Base-by-base conservation (phyloP, 495 filamentous ascomycete genomes). In the Penicillium macrosclerotiorum region DNA sequence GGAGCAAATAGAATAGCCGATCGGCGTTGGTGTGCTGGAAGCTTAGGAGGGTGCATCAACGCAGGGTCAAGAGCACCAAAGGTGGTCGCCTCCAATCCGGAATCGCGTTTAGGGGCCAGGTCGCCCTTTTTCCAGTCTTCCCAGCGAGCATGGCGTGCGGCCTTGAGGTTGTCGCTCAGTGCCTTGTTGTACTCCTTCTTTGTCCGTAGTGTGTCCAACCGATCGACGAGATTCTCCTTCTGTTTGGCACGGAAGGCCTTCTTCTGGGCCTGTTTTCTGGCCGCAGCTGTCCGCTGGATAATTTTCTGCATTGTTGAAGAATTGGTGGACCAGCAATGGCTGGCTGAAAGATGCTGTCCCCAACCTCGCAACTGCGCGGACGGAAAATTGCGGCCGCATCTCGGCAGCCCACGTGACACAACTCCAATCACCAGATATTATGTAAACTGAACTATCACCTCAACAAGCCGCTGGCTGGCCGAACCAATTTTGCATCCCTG, bases 111-210 rank as follows among this genome's bases (percentile, higher is more conserved):
- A 0, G 90, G 90, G 1, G 88, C 86, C 33, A 96, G 58, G 3
- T 83, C 77, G 2, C 90, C 90, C 45, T 89, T 63, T 43, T 84
- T 63, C 75, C 83, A 91, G 60, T 95, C 88, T 59, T 93, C 85
- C 45, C 73, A 74, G 18, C 70, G 72, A 40, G 56, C 54, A 37
- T 59, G 12, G 19, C 49, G 54, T 37, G 60, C 70, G 13, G 56
- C 55, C 43, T 65, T 60, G 31, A 68, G 40, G 37, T 47, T 38
- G 34, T 64, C 51, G 35, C 62, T 52, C 44, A 68, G 45, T 5
- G 67, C 41, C 27, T 47, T 62, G 52, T 72, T 69, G 37, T 54
- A 60, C 24, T 60, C 54, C 42, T 62, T 62, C 27, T 54, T 50
- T 31, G 69, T 52, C 26, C 67, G 62, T 19, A 65, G 58, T 9